A percentile compares a stretch with the other conserved stretches of the same genome.
These are phyloP conservation scores for Taiwanofungus camphoratus DNA, from an alignment of 1,284 basidiomycete genomes.

Conservation along the genomic window DNA sequence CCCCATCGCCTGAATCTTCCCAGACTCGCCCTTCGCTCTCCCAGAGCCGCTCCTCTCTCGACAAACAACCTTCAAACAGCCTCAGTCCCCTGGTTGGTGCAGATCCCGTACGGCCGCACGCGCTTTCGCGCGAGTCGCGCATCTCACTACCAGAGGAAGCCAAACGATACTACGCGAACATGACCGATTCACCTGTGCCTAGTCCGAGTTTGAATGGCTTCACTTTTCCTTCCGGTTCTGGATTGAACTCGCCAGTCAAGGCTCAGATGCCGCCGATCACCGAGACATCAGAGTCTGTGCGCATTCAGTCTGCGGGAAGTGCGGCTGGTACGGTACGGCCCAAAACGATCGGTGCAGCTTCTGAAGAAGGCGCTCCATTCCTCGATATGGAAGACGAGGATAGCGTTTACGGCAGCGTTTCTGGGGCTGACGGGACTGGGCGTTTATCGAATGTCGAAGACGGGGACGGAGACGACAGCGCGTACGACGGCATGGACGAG, in stretches of 20 bases:
- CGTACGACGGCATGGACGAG: conserved; percentile 10
- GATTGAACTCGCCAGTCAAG: conserved; percentile 17
- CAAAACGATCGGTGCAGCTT: conserved; percentile 10
- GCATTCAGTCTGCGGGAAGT: neutral
- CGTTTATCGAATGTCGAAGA: conserved; percentile 19
- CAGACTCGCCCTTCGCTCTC: neutral
- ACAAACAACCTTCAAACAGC: conserved; percentile 1
- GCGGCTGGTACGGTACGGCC: conserved; percentile 4
- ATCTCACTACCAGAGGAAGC: conserved; percentile 72
- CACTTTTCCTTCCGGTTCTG: conserved; percentile 1
- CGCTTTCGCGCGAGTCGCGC: conserved; percentile 48
- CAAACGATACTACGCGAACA: conserved; percentile 59
- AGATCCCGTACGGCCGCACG: conserved; percentile 18
- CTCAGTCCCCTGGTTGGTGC: conserved; percentile 13
- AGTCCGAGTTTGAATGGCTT: conserved; percentile 37
- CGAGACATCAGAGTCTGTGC: conserved; percentile 7
- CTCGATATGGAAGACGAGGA: conserved; percentile 53
- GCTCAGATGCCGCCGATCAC: conserved; percentile 12
- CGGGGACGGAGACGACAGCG: conserved; percentile 13
- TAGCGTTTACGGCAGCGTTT: conserved; percentile 18
- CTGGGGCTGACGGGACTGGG: conserved; percentile 18
- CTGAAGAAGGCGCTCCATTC: conserved; percentile 42
- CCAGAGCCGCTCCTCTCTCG: conserved; percentile 1
- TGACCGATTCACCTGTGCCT: conserved; percentile 56
- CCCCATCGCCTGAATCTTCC: conserved; percentile 1